Evolutionary conservation across 768 basidiomycete species (phyloP), one percentile per base, ranked within the genome.

Genomic region (Russula sp.): DNA sequence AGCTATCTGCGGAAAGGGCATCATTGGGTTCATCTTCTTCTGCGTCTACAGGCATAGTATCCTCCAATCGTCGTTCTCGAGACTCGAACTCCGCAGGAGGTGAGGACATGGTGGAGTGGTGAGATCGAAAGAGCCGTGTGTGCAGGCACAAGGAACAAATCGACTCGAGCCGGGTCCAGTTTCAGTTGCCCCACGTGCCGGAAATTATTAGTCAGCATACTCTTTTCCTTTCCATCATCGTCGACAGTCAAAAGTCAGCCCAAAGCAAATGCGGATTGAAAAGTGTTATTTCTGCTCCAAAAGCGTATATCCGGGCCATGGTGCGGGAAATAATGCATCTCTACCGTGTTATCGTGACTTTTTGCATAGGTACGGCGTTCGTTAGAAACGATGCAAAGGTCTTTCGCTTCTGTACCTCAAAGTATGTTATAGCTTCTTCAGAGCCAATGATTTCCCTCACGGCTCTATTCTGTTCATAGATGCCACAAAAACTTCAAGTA

Each of bases 401-500:
- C 65, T 99, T 98, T 77, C 83, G 95, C 51, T 98, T 99, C 76
- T 99, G 97, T 76, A 91, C 93, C 9, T 94, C 92, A 73, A 98
- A 98, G 91, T 99, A 68, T 70, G 87, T 73, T 3, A 20, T 47
- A 13, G 53, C 31, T 48, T 39, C 52, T 22, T 27, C 32, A 11
- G 14, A 34, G 49, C 42, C 18, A 51, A 47, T 52, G 3, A 52
- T 66, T 16, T 66, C 69, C 40, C 61, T 70, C 16, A 70, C 27
- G 42, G 14, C n/a, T 6, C 18, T 39, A 13, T 16, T 39, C 22
- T 16, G 22, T 47, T 48, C 59, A 6, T 45, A 95, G 92, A 81
- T 97, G 97, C 74, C 92, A 98, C 76, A 98, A 98, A 78, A 99
- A 98, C 77, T 99, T 99, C 86, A 99, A 99, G 94, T 93, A 70